Base-by-base conservation (phyloP, 2,329 filamentous ascomycete species). In the Bipolaris cookei region DNA sequence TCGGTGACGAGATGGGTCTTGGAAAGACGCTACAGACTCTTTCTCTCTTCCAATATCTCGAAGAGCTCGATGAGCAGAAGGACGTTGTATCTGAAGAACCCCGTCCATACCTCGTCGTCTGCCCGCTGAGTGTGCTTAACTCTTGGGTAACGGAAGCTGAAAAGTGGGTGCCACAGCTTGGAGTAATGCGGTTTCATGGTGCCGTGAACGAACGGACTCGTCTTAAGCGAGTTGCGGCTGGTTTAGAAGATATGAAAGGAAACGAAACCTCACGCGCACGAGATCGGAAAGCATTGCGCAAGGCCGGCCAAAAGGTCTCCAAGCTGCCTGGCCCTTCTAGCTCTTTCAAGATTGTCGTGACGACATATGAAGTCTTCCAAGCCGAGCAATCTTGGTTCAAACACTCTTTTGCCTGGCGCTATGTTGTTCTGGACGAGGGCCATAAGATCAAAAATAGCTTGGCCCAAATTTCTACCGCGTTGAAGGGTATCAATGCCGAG, bases 21-120 rank as follows among this genome's bases (percentile, higher is more conserved):
- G 95, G 95, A 76, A 99, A 99, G 82, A 99, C 95, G 0, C 97
- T 99, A 66, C 95, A 99, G 78, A 98, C 95, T 32, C 96, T 99
- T 77, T 96, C 91, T 78, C 82, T 99, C 75, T 90, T 99, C 70
- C 97, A 94, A 14, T 95, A 98, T 74, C 87, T 99, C 52, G 97
- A 99, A 64, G 94, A 98, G 81, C 88, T 86, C 77, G 97, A 98
- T 81, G 84, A 88, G 10, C 65, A 72, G 50, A 56, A 51, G 61
- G 72, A 59, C 44, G 64, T 71, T 0, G 71, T 69, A 0, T 76
- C 75, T 3, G 78, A 78, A 50, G 93, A 98, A 72, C 86, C 86
- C 51, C 94, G 95, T 0, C 95, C 95, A 0, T 99, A 96, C 77
- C 83, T 99, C 59, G 95, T 99, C 65, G 95, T 99, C 68, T 96